Percentiles rank a stretch among this genome's conserved stretches.
Conservation (phyloP, 1,284 basidiomycete species). For the Pascua guehoae region DNA sequence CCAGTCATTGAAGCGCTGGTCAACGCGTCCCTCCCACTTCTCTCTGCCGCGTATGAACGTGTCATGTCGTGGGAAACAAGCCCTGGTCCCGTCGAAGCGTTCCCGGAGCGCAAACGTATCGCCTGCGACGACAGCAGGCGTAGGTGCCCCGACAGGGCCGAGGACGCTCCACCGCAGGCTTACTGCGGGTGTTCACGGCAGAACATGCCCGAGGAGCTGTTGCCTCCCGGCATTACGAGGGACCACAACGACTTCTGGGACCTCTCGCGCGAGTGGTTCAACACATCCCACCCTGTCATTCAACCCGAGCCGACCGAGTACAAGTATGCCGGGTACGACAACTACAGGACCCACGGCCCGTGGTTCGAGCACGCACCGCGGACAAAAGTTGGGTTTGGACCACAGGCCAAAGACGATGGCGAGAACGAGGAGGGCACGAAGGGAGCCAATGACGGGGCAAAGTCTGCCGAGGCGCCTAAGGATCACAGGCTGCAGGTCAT, state of each 20-base stretch:
- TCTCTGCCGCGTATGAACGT: slow-evolving; percentile 1
- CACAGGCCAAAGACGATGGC: too few relatives aligned
- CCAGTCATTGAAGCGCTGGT: background rate
- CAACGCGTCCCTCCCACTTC: background rate
- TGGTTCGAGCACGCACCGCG: background rate
- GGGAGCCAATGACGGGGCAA: too few relatives aligned
- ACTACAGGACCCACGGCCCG: background rate
- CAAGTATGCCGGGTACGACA: background rate
- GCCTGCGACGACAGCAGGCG: background rate
- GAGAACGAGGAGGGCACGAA: background rate
- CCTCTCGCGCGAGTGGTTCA: background rate
- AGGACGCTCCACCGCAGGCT: background rate
- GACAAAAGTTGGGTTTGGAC: background rate
- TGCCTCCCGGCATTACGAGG: background rate
- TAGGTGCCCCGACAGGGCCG: background rate
- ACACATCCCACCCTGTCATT: background rate
- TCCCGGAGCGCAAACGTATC: background rate
- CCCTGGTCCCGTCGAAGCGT: too few relatives aligned
- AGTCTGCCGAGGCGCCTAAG: background rate
- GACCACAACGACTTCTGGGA: background rate
- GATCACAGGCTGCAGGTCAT: slow-evolving; percentile 8
- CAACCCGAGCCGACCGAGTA: slow-evolving; percentile 10
- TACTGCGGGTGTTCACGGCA: background rate
- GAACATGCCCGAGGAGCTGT: background rate
- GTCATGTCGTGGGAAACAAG: background rate